Conservation (phyloP, 169 alveolate genomes). For the Ichthyophthirius multifiliis region DNA sequence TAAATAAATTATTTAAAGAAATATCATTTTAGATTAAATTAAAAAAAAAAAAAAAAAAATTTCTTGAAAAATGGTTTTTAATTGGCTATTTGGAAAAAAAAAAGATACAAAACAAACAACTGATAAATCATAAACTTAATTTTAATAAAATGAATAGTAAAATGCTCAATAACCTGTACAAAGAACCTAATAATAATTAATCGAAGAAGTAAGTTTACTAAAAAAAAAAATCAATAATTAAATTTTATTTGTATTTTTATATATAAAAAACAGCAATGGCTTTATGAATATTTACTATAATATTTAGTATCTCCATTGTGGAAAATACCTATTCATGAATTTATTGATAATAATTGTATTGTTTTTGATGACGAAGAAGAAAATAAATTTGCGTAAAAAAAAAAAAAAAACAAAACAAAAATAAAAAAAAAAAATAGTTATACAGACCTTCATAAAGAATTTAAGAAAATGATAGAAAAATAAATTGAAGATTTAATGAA, state of each 20-base stretch:
- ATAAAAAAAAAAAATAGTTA: conserved; percentile 16
- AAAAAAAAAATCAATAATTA: neutral
- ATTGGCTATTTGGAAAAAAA: conserved; percentile 15
- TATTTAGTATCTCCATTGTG: conserved; percentile 33
- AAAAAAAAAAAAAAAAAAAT: neutral
- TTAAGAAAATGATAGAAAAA: conserved; percentile 42
- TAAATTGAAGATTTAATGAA: conserved; percentile 27
- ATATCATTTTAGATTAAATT: neutral
- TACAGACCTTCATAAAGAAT: conserved; percentile 44
- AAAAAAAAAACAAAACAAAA: too few relatives aligned
- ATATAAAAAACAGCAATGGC: neutral
- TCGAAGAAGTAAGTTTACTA: neutral
- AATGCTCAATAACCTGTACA: neutral
- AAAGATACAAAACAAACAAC: too few relatives aligned
- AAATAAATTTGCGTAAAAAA: conserved; percentile 35
- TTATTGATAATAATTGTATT: conserved; percentile 61
- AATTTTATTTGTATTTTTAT: neutral
- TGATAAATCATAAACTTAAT: neutral
- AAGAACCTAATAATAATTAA: neutral
- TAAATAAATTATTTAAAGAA: too few relatives aligned
- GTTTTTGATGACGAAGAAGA: conserved; percentile 67
- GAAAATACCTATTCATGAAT: conserved; percentile 53
- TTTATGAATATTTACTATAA: neutral
- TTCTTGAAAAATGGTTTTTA: neutral
- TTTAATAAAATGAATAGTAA: neutral